Evolutionary conservation across 805 yeast species (phyloP), one percentile per base, ranked within the genome.

Genomic region (Pichia sporocuriosa): DNA sequence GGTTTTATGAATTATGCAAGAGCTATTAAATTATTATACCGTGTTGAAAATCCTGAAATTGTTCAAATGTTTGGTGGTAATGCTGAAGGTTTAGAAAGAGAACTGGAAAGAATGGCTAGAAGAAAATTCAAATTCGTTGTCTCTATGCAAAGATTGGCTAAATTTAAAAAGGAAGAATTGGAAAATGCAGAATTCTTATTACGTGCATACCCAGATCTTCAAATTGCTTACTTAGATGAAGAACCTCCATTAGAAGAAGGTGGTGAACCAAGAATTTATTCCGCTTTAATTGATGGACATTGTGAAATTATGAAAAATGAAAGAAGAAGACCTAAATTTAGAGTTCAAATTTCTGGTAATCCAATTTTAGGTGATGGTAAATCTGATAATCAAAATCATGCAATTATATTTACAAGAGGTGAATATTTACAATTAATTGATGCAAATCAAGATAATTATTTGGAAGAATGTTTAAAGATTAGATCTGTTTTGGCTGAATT

Each of bases 61-160:
- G 95, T 89, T 47, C 97, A 93, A 72, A 87, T 89, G 88, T 90
- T 89, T 62, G 97, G 97, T 55, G 97, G 97, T 55, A 94, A 90
- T 63, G 95, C 97, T 46, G 97, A 90, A 69, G 94, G 95, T 56
- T 75, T 76, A 56, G 97, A 93, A 71, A 79, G 88, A 66, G 97
- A 94, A 65, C 79, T 90, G 52, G 97, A 90, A 67, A 79, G 77
- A 55, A 81, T 85, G 84, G 88, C 95, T 12, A 72, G 81, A 66
- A 74, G 94, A 62, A 86, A 86, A 62, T 86, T 86, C 69, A 77
- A 78, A 56, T 75, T 84, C 51, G 70, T 85, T 51, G 88, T 84
- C 44, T 81, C 95, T 22, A 84, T 86, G 94, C 96, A 86, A 70
- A 74, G 89, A 66, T 75, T 81, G 58, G 72, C 81, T 37, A 71